Base-by-base conservation (phyloP, 352 stramenopile genomes). In the Aphanomyces stellatus region DNA sequence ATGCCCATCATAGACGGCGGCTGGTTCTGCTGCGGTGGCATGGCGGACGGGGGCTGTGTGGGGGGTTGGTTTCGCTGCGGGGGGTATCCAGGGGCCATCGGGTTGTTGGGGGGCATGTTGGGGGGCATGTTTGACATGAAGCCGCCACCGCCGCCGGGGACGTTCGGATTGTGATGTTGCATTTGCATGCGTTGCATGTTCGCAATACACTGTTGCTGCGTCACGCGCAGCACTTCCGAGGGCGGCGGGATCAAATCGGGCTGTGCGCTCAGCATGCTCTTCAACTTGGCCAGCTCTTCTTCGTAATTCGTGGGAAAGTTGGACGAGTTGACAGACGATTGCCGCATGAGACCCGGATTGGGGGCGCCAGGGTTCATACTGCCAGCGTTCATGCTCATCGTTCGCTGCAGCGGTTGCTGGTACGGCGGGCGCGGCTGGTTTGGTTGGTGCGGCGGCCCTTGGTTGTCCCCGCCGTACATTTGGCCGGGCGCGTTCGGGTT, bases 241-340 rank as follows among this genome's bases (percentile, higher is more conserved):
- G 87, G 87, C 13, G 87, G 87, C 4, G 87, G 83, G 57, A 95
- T 95, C 68, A 93, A 67, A 63, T 95, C 87, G 1, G 82, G 81
- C 51, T 95, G 87, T 69, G 91, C 82, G 77, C 89, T 90, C 78
- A 93, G 90, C 87, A 93, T 93, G 41, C 85, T 86, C 73, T 92
- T 93, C 40, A 95, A 82, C 22, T 86, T 78, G 64, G 87, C 84
- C 69, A 92, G 88, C 67, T 95, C 87, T 68, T 95, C 84, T 59
- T 93, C 87, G 62, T 93, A 94, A 8, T 78, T 85, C 27, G 85
- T 88, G 7, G 60, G 60, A 22, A 57, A 67, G n/a, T 19, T 55
- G 8, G 42, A 51, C 6, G 59, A 42, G 30, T 42, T 41, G 10
- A 17, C 46, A 17, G 37, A 59, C 46, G 60, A 74, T 56, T 78